These are phyloP conservation scores for Xerocomus amazonicus DNA, from an alignment of 1,284 basidiomycete species.

Conservation along the genomic window DNA sequence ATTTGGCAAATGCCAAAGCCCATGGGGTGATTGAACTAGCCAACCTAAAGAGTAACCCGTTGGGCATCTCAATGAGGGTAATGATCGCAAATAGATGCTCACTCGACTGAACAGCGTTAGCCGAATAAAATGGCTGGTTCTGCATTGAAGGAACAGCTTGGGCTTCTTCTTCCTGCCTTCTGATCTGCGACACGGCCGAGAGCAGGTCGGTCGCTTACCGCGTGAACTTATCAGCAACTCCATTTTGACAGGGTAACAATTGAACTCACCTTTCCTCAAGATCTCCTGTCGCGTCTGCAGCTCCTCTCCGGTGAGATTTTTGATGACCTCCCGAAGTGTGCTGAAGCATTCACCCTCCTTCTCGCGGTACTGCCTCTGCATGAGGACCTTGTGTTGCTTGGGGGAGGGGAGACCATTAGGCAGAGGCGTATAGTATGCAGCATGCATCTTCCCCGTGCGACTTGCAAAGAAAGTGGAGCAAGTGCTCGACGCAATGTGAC, in stretches of 20 bases:
- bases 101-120: background rate
- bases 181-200: background rate
- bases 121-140: background rate
- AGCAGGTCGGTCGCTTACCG: constrained; percentile 15
- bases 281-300: constrained; percentile 20
- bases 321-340: constrained; percentile 11
- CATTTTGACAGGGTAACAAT: background rate
- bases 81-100: background rate
- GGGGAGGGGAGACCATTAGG: background rate
- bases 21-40: background rate
- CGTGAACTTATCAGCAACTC: background rate
- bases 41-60: constrained; percentile 3
- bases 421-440: background rate
- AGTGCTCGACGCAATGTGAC: too few relatives aligned
- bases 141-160: background rate
- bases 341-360: constrained; percentile 20
- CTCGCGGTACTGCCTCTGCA: constrained; percentile 22
- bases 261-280: constrained; percentile 17
- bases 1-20: background rate
- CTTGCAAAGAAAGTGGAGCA: background rate
- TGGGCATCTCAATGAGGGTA: background rate
- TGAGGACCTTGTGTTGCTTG: constrained; percentile 7
- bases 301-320: constrained; percentile 15
- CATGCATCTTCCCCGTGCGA: background rate
- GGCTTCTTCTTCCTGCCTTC: background rate